Percentiles rank a stretch among this genome's conserved stretches.
Evolutionary conservation across 139 green algal genomes (phyloP).

Genomic region (Microglena sp.): DNA sequence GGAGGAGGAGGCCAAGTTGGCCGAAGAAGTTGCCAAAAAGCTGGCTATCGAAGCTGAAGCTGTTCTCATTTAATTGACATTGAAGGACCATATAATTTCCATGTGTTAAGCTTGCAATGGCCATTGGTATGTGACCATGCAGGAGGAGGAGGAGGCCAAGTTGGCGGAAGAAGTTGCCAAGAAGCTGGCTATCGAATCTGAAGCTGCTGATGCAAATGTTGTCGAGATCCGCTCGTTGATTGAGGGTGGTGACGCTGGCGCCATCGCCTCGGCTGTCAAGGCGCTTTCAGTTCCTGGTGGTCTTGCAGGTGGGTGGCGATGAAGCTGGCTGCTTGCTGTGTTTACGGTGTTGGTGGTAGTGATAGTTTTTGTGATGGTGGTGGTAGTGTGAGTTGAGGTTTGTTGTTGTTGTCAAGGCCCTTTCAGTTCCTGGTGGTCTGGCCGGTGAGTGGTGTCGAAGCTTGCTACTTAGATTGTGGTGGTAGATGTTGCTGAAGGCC

Average conservation of each 20-base stretch:
- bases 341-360: neutral
- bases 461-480: neutral
- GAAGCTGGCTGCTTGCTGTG: neutral
- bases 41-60: too few species aligned
- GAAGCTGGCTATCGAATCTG: conserved; percentile 17
- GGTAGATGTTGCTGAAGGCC: neutral
- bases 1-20: conserved; percentile 1
- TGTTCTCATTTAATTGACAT: too few species aligned
- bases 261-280: conserved; percentile 24
- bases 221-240: conserved; percentile 34
- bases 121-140: too few species aligned
- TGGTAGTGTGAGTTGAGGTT: neutral
- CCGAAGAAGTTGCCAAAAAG: neutral
- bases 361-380: neutral
- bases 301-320: conserved; percentile 19
- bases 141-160: conserved; percentile 10
- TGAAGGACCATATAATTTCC: too few species aligned
- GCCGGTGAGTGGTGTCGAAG: neutral
- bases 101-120: too few species aligned
- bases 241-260: conserved; percentile 12
- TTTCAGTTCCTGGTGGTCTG: too few species aligned
- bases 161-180: conserved; percentile 13
- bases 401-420: neutral
- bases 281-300: conserved; percentile 42
- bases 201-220: conserved; percentile 11